Conservation (phyloP, 2,329 filamentous ascomycete genomes). For the Alternaria angustiovoidea region DNA sequence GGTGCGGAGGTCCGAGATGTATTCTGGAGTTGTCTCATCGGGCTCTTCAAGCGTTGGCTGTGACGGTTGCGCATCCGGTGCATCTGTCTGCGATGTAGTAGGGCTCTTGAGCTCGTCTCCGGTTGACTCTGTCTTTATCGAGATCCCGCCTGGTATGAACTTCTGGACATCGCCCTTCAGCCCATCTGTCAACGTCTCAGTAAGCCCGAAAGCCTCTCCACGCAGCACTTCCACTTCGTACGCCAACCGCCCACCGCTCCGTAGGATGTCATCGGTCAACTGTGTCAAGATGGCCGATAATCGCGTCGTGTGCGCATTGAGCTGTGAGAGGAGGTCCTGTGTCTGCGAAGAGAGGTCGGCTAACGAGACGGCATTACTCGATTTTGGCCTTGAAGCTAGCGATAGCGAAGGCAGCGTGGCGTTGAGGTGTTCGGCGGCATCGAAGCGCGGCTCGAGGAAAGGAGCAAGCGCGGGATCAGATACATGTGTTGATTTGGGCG, state of each 20-base stretch:
- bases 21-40: slow-evolving; percentile 49
- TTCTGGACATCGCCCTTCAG: slow-evolving; percentile 75
- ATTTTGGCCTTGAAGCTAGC: slow-evolving; percentile 52
- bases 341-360: slow-evolving; percentile 82
- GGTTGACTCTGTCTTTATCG: slow-evolving; percentile 14
- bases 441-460: slow-evolving; percentile 80
- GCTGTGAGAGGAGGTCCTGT: slow-evolving; percentile 83
- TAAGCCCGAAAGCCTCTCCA: slow-evolving; percentile 84
- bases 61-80: slow-evolving; percentile 2
- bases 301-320: slow-evolving; percentile 87
- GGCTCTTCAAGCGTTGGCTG: slow-evolving; percentile 1
- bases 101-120: slow-evolving; percentile 13
- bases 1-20: slow-evolving; percentile 81
- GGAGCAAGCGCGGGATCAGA: slow-evolving; percentile 76
- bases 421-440: slow-evolving; percentile 87
- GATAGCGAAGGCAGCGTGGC: slow-evolving; percentile 74
- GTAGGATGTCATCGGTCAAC: slow-evolving; percentile 91
- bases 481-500: slow-evolving; percentile 61
- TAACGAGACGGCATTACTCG: slow-evolving; percentile 64
- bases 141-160: slow-evolving; percentile 67
- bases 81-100: slow-evolving; percentile 1
- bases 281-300: slow-evolving; percentile 83
- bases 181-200: slow-evolving; percentile 77
- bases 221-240: slow-evolving; percentile 94
- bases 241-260: slow-evolving; percentile 84